Base-by-base conservation (phyloP, 257 asterid species). In the Capsicum pubescens region DNA sequence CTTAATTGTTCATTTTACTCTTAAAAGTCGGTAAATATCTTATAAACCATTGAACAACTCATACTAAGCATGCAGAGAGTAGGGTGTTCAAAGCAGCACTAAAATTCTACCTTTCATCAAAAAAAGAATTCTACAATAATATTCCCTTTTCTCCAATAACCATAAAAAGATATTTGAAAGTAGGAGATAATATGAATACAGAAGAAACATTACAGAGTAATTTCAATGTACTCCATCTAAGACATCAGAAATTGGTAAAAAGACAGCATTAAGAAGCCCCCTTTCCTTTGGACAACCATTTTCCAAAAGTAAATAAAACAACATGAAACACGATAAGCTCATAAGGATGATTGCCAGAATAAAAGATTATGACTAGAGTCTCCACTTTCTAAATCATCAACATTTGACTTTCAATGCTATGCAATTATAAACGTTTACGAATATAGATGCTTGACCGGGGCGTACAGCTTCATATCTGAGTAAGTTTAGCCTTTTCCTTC, bases 381-480 rank as follows among this genome's bases (percentile, higher is more conserved):
- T 72, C 80, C 10, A 72, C 80, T 48, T 46, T 72, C 80, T 48
- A 72, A 72, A 21, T 7, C 42, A 13, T 7, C 1, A 3, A 14
- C 21, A 48, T 8, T 19, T 13, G 44, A 50, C 21, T 13, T 52
- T 14, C 60, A 52, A 8, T 3, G 61, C 46, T 21, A 26, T 26
- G 35, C 44, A 76, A 52, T 50, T 54, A 76, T 52, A 76, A 76
- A 76, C 3, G 9, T 19, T 74, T 54, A 76, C 1, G 6, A 76
- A 76, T 56, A 8, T 14, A 76, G 81, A 76, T 14, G 64, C 81
- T 52, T 21, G 63, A 52, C 21, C 6, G 3, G 42, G 9, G 19
- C 97, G 32, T 94, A 95, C 99, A 89, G 98, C 99, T 90, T 95
- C 98, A 15, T 95, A 95, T 91, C 86, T 83, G 86, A 95, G 97